Base-by-base conservation (phyloP, 1,284 basidiomycete species). In the Butyriboletus appendiculatus region DNA sequence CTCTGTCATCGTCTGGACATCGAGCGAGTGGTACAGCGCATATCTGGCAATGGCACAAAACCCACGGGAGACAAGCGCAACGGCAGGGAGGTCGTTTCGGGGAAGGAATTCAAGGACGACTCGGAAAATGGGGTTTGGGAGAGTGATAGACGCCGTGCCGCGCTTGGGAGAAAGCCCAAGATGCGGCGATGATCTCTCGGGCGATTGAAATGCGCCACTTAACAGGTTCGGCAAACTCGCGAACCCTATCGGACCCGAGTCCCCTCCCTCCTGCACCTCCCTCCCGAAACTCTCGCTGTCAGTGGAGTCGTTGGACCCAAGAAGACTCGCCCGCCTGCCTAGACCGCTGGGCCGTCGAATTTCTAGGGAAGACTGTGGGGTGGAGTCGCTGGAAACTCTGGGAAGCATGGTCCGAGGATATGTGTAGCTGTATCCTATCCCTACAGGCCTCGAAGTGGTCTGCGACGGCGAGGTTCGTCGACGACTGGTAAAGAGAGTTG, bases 331-430 rank as follows among this genome's bases (percentile, higher is more conserved):
- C 8, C 70, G 64, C 43, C 70, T 54, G 28, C 67, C 67, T 8
- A 68, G 42, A 32, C 67, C 67, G n/a, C 70, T 68, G 16, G 67
- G 67, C 15, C 69, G 61, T 33, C 67, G 67, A 28, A 68, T 68
- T 50, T 68, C 67, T 2, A 71, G 68, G n/a, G 70, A 71, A 32
- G 67, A 64, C 8, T 50, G 45, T 9, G 59, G 44, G 4, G 58
- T 65, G 1, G 62, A 57, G 33, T 55, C 55, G 46, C 53, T 62
- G 10, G 69, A 72, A 22, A 56, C 20, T 26, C 68, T 55, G 3
- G 68, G 50, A 34, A 71, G 57, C 4, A 34, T 16, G 11, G 48
- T 16, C 37, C 57, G 46, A 6, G 61, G 56, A 10, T 41, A 45
- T 1, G 68, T 18, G 22, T 46, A 54, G 33, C 48, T 52, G 32